Percentiles rank a stretch among this genome's conserved stretches.
Evolutionary conservation across 2,329 filamentous ascomycete genomes (phyloP).

Genomic region (Fusarium irregulare): DNA sequence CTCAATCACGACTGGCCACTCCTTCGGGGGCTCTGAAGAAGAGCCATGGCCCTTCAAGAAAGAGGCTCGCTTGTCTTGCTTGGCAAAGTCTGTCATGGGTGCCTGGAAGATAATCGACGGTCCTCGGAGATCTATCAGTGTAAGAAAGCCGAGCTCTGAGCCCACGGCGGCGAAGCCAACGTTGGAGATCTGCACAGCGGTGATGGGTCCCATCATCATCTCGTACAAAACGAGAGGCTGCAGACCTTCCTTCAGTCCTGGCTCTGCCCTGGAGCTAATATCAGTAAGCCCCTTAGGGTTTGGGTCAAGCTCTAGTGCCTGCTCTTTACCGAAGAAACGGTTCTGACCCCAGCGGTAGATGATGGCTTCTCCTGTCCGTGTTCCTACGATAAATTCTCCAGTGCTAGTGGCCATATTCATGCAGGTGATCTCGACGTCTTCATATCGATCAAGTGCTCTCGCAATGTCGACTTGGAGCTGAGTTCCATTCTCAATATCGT

Average conservation of each 20-base stretch:
- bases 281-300: conserved; percentile 79
- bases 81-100: conserved; percentile 77
- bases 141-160: conserved; percentile 83
- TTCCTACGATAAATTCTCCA: conserved; percentile 86
- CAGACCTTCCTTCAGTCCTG: conserved; percentile 79
- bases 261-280: conserved; percentile 78
- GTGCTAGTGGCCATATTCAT: conserved; percentile 84
- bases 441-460: conserved; percentile 81
- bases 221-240: conserved; percentile 84
- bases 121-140: conserved; percentile 87
- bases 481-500: conserved; percentile 89
- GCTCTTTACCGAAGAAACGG: conserved; percentile 73
- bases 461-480: conserved; percentile 89
- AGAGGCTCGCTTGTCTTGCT: conserved; percentile 79
- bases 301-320: conserved; percentile 60
- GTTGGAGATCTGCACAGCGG: conserved; percentile 84
- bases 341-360: conserved; percentile 92
- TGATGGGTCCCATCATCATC: conserved; percentile 84
- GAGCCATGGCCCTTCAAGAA: conserved; percentile 66
- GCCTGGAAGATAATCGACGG: conserved; percentile 84
- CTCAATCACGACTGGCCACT: conserved; percentile 85
- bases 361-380: conserved; percentile 83
- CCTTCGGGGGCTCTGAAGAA: conserved; percentile 59
- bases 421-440: conserved; percentile 80
- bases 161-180: conserved; percentile 91